These are phyloP conservation scores for Chiua virens DNA, from an alignment of 768 basidiomycete species.

Conservation along the genomic window DNA sequence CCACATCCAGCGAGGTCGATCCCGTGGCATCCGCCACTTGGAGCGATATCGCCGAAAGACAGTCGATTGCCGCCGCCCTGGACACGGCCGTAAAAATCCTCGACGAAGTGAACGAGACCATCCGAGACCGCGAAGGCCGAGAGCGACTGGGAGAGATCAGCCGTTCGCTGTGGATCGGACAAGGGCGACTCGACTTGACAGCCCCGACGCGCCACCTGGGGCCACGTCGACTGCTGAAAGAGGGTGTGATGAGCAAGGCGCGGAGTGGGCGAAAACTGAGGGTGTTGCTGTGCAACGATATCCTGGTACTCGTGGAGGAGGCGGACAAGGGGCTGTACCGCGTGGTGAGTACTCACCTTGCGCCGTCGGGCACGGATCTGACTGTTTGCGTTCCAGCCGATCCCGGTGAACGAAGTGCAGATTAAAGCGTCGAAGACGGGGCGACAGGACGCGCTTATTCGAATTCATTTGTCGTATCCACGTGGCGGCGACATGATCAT, in stretches of 20 bases:
- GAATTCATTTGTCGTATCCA: constrained; percentile 63
- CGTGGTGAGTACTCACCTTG: constrained; percentile 53
- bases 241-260: constrained; percentile 75
- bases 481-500: constrained; percentile 71
- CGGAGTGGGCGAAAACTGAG: constrained; percentile 81
- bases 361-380: too few species aligned
- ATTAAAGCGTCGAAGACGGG: constrained; percentile 51
- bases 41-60: constrained; percentile 47
- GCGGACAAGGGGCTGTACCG: constrained; percentile 69
- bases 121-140: constrained; percentile 78
- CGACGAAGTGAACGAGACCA: constrained; percentile 82
- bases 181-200: constrained; percentile 87
- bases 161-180: constrained; percentile 82
- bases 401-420: constrained; percentile 65
- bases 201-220: constrained; percentile 87
- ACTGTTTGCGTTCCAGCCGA: constrained; percentile 48
- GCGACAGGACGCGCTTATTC: constrained; percentile 70
- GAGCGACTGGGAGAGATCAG: constrained; percentile 77
- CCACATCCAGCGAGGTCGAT: constrained; percentile 12
- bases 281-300: constrained; percentile 85
- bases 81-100: constrained; percentile 71
- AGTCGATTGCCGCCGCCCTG: constrained; percentile 53
- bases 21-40: neutral
- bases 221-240: constrained; percentile 71
- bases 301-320: constrained; percentile 82